Conservation (phyloP, 306 rosid genomes). For the Cucumis melo region DNA sequence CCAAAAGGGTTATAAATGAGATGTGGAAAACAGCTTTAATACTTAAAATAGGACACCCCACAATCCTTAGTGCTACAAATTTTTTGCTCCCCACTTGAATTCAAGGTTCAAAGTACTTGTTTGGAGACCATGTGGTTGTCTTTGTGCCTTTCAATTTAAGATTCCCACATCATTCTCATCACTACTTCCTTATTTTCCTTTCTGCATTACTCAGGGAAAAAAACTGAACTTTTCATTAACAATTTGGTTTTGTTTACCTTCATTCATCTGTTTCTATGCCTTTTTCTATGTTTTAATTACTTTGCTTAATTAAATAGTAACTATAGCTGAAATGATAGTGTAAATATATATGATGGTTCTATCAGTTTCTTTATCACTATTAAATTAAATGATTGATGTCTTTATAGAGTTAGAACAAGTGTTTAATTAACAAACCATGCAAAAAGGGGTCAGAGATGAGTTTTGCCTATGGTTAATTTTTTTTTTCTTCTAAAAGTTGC, state of each 20-base stretch:
- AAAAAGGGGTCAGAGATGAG: background rate
- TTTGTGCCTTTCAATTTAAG: background rate
- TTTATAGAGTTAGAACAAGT: background rate
- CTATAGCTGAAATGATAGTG: background rate
- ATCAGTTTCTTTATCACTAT: background rate
- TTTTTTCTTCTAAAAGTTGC: too few relatives aligned
- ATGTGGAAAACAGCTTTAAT: background rate
- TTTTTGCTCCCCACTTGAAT: slow-evolving; percentile 4
- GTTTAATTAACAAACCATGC: background rate
- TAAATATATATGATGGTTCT: background rate
- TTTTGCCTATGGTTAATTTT: too few relatives aligned
- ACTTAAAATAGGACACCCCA: background rate
- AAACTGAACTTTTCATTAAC: background rate
- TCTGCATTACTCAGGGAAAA: background rate
- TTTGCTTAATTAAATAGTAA: background rate
- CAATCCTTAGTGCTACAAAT: background rate
- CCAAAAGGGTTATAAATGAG: background rate
- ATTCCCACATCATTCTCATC: background rate
- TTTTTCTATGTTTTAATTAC: background rate
- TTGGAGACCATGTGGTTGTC: slow-evolving; percentile 4
- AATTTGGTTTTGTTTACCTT: background rate
- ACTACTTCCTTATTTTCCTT: background rate
- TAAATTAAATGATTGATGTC: background rate
- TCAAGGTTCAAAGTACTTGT: slow-evolving; percentile 3
- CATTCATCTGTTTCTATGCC: background rate